Percentiles rank a stretch among this genome's conserved stretches.
phyloP scores from a whole-genome alignment of 164 flowering plant species.

The Magnolia changhungtana region DNA sequence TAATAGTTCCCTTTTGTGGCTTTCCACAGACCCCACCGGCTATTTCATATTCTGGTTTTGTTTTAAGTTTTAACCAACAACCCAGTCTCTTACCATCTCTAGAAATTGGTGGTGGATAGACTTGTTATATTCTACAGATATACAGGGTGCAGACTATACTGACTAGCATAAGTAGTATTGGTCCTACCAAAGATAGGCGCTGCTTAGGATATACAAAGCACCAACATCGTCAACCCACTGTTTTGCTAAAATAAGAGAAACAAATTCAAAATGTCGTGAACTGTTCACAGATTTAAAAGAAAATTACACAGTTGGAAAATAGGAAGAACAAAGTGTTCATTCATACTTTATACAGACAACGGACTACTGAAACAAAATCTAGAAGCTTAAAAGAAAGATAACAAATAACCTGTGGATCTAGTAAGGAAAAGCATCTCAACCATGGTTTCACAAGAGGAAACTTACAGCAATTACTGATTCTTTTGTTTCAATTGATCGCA shows the following conservation, averaged over 20 bases:
- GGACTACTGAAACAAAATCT: neutral
- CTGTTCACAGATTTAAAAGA: neutral
- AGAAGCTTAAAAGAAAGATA: neutral
- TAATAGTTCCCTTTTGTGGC: neutral
- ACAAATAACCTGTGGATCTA: too few relatives aligned
- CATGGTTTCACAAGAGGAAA: constrained; percentile 5
- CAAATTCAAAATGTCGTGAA: neutral
- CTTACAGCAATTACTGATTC: constrained; percentile 72
- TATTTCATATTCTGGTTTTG: neutral
- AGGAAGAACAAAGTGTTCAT: too few relatives aligned
- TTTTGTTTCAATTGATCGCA: constrained; percentile 70
- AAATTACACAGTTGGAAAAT: too few relatives aligned
- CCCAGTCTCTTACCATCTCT: neutral
- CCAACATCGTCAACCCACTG: neutral
- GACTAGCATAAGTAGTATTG: too few relatives aligned
- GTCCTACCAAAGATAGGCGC: too few relatives aligned
- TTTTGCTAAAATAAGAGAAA: neutral
- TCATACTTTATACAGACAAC: neutral
- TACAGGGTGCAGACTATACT: neutral
- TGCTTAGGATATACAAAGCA: too few relatives aligned
- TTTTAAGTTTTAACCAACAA: neutral
- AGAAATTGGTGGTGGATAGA: neutral
- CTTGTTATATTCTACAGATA: neutral
- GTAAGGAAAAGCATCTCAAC: neutral
- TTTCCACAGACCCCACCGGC: neutral